Evolutionary conservation across 805 yeast genomes (phyloP), one percentile per base, ranked within the genome.

Genomic region (Sugiyamaella valdiviana): DNA sequence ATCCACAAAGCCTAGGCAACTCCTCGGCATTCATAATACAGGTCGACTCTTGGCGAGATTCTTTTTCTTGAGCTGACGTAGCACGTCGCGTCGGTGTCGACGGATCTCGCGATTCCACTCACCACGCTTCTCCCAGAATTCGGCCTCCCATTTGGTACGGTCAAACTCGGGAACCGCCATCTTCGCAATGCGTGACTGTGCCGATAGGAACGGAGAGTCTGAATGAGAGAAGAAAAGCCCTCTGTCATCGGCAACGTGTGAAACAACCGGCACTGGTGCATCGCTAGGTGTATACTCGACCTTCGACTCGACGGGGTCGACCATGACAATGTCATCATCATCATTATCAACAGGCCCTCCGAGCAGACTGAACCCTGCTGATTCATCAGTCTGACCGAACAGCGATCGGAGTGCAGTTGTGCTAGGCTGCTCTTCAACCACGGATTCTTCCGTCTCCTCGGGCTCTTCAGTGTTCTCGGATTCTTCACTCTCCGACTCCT

Each of bases 81-180:
- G 43, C 4, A 78, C 85, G 58, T 90, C 97, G 66, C 91, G 77
- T 61, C 80, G 80, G 51, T 85, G 75, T 56, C 82, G 75, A 61
- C 83, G 83, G 64, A 90, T 78, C 47, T 82, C 86, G 52, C 85
- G 77, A 52, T 83, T 80, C 73, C 89, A 74, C 46, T 81, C 85
- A 36, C 91, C 90, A 65, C 98, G 77, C 63, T 81, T 78, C 40
- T 80, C 84, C 83, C 86, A 87, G 65, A 90, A 91, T 76, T 85
- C 80, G 38, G 74, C 68, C 43, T 83, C 88, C 78, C 91, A 89
- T 7, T 68, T 69, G 2, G 66, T 69, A 17, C 72, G 67, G 9
- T 63, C 58, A 26, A 72, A 52, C 64, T 20, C 39, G 10, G 20
- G 38, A 21, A 17, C 22, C 22, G 24, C 17, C 26, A 56, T 55